Evolutionary conservation across 305 asterid species (phyloP), one percentile per base, ranked within the genome.

Genomic region (Fraxinus dipetala): DNA sequence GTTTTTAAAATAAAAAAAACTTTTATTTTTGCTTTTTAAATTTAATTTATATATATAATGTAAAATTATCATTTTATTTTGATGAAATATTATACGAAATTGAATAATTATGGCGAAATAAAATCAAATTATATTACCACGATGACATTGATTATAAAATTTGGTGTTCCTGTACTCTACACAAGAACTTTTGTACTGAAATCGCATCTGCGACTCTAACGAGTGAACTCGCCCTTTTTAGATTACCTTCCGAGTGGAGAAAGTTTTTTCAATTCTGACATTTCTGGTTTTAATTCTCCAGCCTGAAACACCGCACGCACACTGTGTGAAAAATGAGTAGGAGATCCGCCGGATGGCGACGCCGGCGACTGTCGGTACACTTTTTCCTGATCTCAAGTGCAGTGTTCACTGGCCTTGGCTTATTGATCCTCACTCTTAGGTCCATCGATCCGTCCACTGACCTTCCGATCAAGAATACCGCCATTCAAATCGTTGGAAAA

Each of bases 361-460:
- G 90, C 9, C 87, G 87, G 61, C 87, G 93, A 72, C 67, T 82
- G 2, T 85, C 88, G 22, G 51, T 86, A 1, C 84, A 75, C 13
- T 13, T 77, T n/a, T 76, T 83, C 59, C 79, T 90, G 63, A 20
- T 85, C 74, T 54, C 85, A 43, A 87, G 89, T 67, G 85, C 85
- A 36, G 20, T 73, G 18, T 87, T 87, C 85, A 81, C 91, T 80
- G 72, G 83, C 72, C 20, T 87, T 78, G 93, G 88, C 69, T 48
- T 89, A 78, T 30, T 87, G 30, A 74, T 88, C 73, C 75, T 86
- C 67, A 84, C 84, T 81, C 86, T 89, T 78, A 87, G 87, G 83
- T 85, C 89, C 75, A 84, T 89, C 56, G 90, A 88, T 84, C 83
- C 90, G 38, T 78, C 91, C 36, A 69, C 85, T 10, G 65, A 82